These are phyloP conservation scores for Coemansia sp. DNA, from an alignment of 192 early-diverging fungal species.

Conservation along the genomic window DNA sequence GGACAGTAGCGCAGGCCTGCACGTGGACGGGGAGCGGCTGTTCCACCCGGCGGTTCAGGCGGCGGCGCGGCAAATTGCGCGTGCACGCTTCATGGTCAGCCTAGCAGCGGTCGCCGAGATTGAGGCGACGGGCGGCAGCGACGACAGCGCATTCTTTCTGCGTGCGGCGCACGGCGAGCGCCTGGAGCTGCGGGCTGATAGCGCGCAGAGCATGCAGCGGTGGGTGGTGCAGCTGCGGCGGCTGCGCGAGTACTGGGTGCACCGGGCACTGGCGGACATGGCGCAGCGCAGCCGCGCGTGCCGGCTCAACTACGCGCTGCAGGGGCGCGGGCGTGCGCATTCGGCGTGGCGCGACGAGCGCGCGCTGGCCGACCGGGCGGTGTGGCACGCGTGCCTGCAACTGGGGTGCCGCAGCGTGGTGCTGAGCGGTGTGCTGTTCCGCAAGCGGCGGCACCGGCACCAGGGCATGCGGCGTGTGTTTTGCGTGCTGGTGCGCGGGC, in stretches of 20 bases:
- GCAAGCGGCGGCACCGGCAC: conserved; percentile 44
- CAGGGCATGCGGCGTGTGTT: conserved; percentile 47
- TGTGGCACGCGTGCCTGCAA: conserved; percentile 47
- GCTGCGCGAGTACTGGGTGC: conserved; percentile 43
- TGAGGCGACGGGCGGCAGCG: conserved; percentile 6
- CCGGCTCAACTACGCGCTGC: conserved; percentile 31
- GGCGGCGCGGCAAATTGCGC: conserved; percentile 40
- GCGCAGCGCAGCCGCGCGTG: conserved; percentile 30
- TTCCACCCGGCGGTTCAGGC: conserved; percentile 22
- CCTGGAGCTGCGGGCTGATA: conserved; percentile 37
- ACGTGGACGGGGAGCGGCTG: conserved; percentile 8
- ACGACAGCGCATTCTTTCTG: conserved; percentile 4
- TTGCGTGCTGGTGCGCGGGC: conserved; percentile 43
- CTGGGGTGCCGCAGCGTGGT: conserved; percentile 49
- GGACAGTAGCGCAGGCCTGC: no score
- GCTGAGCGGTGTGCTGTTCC: conserved; percentile 42
- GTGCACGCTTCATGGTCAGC: conserved; percentile 41
- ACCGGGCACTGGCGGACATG: conserved; percentile 31
- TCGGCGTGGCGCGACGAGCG: conserved; percentile 34
- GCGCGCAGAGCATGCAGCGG: conserved; percentile 33
- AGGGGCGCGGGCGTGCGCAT: conserved; percentile 29
- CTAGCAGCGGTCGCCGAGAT: conserved; percentile 41
- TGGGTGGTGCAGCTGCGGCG: conserved; percentile 41
- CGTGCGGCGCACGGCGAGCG: conserved; percentile 15
- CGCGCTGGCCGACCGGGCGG: conserved; percentile 35